Percentiles rank a stretch among this genome's conserved stretches.
Conservation (phyloP, 179 eudicot species). For the Camellia oleifera region DNA sequence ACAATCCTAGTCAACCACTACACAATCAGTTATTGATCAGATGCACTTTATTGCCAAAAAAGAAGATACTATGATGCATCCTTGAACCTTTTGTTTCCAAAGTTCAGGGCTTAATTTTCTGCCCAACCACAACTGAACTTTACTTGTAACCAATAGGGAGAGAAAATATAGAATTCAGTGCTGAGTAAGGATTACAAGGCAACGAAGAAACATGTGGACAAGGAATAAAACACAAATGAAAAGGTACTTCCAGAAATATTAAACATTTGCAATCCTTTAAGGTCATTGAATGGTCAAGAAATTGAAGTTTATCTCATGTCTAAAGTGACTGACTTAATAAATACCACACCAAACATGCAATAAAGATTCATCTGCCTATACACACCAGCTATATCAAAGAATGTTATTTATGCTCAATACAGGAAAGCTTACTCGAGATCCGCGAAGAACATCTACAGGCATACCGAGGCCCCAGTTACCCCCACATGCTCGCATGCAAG, state of each 20-base stretch:
- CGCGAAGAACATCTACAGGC: constrained; percentile 88
- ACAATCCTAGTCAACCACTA: background rate
- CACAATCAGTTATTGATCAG: background rate
- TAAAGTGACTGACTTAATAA: background rate
- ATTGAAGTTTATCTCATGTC: background rate
- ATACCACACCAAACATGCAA: background rate
- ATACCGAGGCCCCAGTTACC: constrained; percentile 80
- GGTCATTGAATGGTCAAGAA: constrained; percentile 1
- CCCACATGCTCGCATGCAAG: constrained; percentile 66
- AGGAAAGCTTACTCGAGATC: constrained; percentile 73
- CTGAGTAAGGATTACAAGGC: background rate
- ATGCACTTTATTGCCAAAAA: background rate
- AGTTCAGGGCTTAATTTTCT: background rate
- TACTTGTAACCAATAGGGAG: background rate
- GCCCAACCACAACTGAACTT: background rate
- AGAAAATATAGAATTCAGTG: background rate
- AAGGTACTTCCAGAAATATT: background rate
- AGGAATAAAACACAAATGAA: background rate
- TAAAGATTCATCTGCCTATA: background rate
- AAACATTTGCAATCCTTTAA: background rate
- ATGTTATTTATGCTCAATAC: background rate
- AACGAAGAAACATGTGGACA: background rate
- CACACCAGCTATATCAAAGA: constrained; percentile 1
- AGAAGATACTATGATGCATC: background rate
- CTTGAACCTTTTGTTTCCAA: background rate